Conservation (phyloP, 2,329 filamentous ascomycete genomes). For the Acrocalymma vagum region DNA sequence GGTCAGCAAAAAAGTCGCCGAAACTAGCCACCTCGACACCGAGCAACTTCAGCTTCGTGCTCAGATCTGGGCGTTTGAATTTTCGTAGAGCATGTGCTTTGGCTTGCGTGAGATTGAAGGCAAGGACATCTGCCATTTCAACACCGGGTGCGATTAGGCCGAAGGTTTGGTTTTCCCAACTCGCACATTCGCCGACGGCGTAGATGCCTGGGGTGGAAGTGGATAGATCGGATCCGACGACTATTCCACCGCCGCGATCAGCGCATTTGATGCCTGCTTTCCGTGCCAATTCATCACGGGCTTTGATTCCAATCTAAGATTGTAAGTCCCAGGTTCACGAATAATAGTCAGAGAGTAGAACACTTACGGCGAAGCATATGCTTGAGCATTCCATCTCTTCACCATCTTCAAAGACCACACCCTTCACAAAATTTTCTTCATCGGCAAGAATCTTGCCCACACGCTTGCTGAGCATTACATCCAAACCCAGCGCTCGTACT, state of each 20-base stretch:
- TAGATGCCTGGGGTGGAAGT: conserved; percentile 80
- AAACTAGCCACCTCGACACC: conserved; percentile 94
- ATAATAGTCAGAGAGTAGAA: neutral
- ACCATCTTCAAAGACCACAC: conserved; percentile 82
- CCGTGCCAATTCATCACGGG: conserved; percentile 79
- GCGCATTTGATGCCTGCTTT: conserved; percentile 76
- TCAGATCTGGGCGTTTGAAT: conserved; percentile 86
- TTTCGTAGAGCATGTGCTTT: conserved; percentile 72
- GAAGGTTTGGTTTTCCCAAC: conserved; percentile 86
- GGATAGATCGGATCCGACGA: conserved; percentile 71
- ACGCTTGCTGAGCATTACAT: conserved; percentile 79
- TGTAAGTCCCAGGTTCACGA: conserved; percentile 12
- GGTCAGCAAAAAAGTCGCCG: conserved; percentile 91
- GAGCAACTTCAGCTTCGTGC: conserved; percentile 89
- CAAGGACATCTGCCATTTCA: conserved; percentile 91
- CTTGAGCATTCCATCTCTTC: conserved; percentile 79
- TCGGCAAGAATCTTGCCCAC: conserved; percentile 77
- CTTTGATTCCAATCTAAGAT: conserved; percentile 75
- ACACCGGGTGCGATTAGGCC: conserved; percentile 89
- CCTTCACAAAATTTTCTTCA: conserved; percentile 72
- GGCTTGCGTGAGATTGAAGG: conserved; percentile 89
- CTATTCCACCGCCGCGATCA: conserved; percentile 77
- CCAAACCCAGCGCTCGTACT: conserved; percentile 78
- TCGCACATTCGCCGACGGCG: conserved; percentile 90
- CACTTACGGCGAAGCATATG: conserved; percentile 78